Percentiles rank a stretch among this genome's conserved stretches.
phyloP scores from a whole-genome alignment of 1,139 yeast species.

The Neolecta irregularis region DNA sequence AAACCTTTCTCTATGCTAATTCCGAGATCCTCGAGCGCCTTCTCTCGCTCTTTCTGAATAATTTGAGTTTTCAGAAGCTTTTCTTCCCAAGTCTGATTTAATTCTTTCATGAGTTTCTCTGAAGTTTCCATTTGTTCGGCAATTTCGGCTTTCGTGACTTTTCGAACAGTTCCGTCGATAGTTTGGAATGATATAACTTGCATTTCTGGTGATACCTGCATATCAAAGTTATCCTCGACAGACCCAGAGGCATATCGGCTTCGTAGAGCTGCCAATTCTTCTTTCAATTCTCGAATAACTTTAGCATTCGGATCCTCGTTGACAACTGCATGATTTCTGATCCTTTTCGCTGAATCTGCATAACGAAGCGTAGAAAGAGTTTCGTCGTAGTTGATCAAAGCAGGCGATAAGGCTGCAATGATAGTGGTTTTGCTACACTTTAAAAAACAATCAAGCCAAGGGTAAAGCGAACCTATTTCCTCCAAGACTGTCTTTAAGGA shows the following conservation, averaged over 20 bases:
- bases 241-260: conserved; percentile 8
- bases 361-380: conserved; percentile 57
- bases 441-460: conserved; percentile 3
- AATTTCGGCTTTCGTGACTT: conserved; percentile 16
- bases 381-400: conserved; percentile 46
- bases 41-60: conserved; percentile 19
- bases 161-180: conserved; percentile 14
- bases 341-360: conserved; percentile 59
- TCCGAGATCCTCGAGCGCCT: conserved; percentile 21
- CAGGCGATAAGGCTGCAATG: conserved; percentile 63
- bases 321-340: conserved; percentile 28
- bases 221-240: no score
- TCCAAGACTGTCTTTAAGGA: conserved; percentile 53
- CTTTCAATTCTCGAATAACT: conserved; percentile 20
- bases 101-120: conserved; percentile 20
- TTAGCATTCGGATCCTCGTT: conserved; percentile 20
- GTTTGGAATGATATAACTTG: conserved; percentile 11
- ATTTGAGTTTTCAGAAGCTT: conserved; percentile 17
- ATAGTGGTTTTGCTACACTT: conserved; percentile 38
- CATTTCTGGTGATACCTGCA: conserved; percentile 1
- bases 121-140: conserved; percentile 18
- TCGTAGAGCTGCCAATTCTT: conserved; percentile 19
- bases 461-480: no score
- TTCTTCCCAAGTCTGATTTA: conserved; percentile 22
- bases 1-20: conserved; percentile 18